phyloP scores from a whole-genome alignment of 345 rosid genomes.

The Chamaenerion angustifolium region DNA sequence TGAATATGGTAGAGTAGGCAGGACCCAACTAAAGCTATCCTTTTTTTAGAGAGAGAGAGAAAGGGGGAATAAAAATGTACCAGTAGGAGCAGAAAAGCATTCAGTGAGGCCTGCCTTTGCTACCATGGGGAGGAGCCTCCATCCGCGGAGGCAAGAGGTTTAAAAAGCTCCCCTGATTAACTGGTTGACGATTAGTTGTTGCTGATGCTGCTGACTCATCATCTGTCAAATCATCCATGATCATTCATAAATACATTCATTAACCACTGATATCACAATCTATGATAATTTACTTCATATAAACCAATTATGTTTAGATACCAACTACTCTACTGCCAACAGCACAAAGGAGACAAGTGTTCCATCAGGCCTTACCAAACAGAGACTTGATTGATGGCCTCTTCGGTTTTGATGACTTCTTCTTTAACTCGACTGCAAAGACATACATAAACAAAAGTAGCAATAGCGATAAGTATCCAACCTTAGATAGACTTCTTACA shows the following conservation, averaged over 20 bases:
- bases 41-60: no score
- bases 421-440: slow-evolving; percentile 65
- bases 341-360: neutral
- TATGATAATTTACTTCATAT: no score
- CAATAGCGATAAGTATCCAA: neutral
- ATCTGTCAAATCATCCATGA: slow-evolving; percentile 27
- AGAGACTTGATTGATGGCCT: slow-evolving; percentile 91
- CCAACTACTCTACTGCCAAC: no score
- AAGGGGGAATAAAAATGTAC: no score
- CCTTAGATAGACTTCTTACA: no score
- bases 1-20: no score
- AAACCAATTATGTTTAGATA: no score
- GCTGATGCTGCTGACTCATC: slow-evolving; percentile 48
- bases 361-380: slow-evolving; percentile 45
- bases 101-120: no score
- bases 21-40: no score
- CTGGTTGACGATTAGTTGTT: slow-evolving; percentile 18
- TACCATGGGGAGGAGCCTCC: slow-evolving; percentile 22
- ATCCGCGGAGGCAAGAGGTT: slow-evolving; percentile 55
- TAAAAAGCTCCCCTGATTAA: slow-evolving; percentile 66
- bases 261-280: no score
- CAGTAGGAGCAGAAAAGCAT: no score
- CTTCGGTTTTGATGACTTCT: slow-evolving; percentile 73
- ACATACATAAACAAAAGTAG: neutral
- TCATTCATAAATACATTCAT: no score